phyloP scores from a whole-genome alignment of 345 rosid species.

The Cochlearia excelsa region DNA sequence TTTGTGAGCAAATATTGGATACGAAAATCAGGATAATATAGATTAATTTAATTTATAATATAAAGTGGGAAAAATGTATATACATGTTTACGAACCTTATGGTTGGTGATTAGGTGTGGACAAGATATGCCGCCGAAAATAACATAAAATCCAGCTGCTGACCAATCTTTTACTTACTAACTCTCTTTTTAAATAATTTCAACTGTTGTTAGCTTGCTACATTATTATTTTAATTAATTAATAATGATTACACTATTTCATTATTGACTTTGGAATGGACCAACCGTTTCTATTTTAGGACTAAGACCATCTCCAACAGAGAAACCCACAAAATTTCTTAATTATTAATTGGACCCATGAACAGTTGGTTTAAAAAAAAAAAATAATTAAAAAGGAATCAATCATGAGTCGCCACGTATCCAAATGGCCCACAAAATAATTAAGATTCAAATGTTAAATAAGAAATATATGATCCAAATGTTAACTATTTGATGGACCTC shows the following conservation, averaged over 20 bases:
- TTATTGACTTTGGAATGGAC: conserved; percentile 5
- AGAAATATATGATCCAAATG: too few relatives aligned
- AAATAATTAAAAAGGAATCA: too few relatives aligned
- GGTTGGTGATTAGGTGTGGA: conserved; percentile 29
- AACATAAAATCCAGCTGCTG: conserved; percentile 5
- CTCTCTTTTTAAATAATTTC: background rate
- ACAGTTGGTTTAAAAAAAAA: too few relatives aligned
- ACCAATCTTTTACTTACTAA: background rate
- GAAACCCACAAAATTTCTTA: too few relatives aligned
- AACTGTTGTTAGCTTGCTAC: too few relatives aligned
- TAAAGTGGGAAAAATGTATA: conserved; percentile 4
- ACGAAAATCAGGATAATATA: conserved; percentile 11
- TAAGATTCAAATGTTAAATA: too few relatives aligned
- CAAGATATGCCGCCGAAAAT: conserved; percentile 29
- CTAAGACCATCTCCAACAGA: too few relatives aligned
- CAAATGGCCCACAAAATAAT: too few relatives aligned
- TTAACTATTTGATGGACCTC: too few relatives aligned
- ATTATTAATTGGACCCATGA: too few relatives aligned
- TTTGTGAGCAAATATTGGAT: conserved; percentile 16
- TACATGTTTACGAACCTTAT: background rate
- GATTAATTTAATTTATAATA: background rate
- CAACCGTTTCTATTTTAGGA: background rate
- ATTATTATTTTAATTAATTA: background rate
- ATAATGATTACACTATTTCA: background rate
- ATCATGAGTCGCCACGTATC: too few relatives aligned